These are phyloP conservation scores for Massariosphaeria phaeospora DNA, from an alignment of 495 filamentous ascomycete genomes.

Conservation along the genomic window DNA sequence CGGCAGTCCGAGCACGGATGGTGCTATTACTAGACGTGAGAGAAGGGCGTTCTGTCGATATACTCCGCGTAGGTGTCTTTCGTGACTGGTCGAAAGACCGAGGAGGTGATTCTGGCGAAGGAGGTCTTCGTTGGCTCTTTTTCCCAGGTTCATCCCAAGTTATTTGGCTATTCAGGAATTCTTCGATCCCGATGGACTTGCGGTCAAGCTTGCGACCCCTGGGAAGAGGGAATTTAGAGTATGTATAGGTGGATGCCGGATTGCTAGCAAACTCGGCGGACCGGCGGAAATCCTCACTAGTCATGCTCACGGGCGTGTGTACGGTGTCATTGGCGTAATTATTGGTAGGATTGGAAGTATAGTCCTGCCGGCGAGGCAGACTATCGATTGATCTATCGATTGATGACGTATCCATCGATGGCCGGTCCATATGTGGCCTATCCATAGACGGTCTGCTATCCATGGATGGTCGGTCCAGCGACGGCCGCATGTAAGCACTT, in stretches of 20 bases:
- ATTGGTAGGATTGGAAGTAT: conserved; percentile 39
- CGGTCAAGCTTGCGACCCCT: conserved; percentile 72
- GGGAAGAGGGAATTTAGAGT: conserved; percentile 76
- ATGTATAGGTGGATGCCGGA: conserved; percentile 68
- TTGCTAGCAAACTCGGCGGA: conserved; percentile 32
- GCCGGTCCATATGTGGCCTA: no score
- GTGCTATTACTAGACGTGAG: conserved; percentile 56
- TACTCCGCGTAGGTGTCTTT: conserved; percentile 30
- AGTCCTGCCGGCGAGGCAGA: conserved; percentile 42
- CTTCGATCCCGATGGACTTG: conserved; percentile 58
- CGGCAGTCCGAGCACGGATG: conserved; percentile 33
- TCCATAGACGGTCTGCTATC: no score
- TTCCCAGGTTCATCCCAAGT: conserved; percentile 53
- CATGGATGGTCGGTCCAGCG: no score
- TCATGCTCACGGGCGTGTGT: conserved; percentile 60
- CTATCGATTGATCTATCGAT: no score
- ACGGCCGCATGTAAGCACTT: conserved; percentile 49
- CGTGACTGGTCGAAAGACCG: conserved; percentile 34
- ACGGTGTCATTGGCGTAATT: conserved; percentile 55
- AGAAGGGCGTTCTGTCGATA: conserved; percentile 47
- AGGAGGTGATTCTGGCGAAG: conserved; percentile 35
- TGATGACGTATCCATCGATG: no score
- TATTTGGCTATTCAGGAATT: conserved; percentile 55
- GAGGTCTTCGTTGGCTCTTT: conserved; percentile 39
- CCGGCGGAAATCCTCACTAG: conserved; percentile 55